Evolutionary conservation across 345 rosid genomes (phyloP), one percentile per base, ranked within the genome.

Genomic region (Xanthoceras sorbifolium): DNA sequence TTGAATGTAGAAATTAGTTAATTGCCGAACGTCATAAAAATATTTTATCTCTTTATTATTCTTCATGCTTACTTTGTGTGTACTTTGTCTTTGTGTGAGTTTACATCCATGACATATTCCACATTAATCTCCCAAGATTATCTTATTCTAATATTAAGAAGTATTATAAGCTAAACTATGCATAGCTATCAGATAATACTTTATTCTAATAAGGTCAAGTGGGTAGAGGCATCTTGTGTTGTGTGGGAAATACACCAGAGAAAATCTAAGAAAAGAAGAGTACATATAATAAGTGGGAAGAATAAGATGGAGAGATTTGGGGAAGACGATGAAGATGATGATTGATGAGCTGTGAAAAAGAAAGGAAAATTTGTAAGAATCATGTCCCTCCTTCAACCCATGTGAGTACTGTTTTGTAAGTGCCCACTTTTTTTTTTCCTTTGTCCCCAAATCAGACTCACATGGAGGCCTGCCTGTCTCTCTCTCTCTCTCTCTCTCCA

Each of bases 391-490:
- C 60, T 59, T 34, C 6, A 44, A 4, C 76, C 86, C 86, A 83
- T 79, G 86, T 81, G 89, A 77, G 48, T n/a, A 48, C 44, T 72
- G 67, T 17, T 80, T 57, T 82, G 73, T 17, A 72, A 78, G 77
- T 63, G 60, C 72, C 84, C 79, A 76, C 78, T 75, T 70, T 73
- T 40, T n/a, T n/a, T 60, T 70, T 85, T 76, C 67, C 84, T 73
- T 78, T 86, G 83, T 79, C 80, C 69, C 82, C 82, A 72, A 86
- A 79, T 78, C 84, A 78, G 50, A 78, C 73, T 81, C 86, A 85
- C 88, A 83, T 83, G 88, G 80, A 71, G 54, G 64, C 44, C 34
- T 72, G 38, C 38, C 42, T 68, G 46, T 59, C 78, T 66, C 74
- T 50, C 68, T 31, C 29, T 60, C 17, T 22, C 40, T n/a, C n/a